A percentile compares a stretch with the other conserved stretches of the same genome.
These are phyloP conservation scores for Phytomonas sp. DNA, from an alignment of 208 protist genomes.

Conservation along the genomic window DNA sequence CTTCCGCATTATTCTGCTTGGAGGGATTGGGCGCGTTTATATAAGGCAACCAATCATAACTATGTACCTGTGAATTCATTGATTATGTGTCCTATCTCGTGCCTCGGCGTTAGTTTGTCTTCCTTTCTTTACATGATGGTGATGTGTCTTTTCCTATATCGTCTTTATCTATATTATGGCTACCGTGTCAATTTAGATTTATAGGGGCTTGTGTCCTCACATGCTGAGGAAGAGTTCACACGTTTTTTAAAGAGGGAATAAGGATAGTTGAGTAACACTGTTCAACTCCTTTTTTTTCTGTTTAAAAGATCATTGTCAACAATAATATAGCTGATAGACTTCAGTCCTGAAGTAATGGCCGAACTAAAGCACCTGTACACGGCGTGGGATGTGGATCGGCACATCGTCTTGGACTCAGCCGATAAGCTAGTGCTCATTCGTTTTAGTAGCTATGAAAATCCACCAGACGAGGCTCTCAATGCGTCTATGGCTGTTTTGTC, in stretches of 20 bases:
- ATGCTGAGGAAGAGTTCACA: not conserved
- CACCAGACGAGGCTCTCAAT: conserved; percentile 41
- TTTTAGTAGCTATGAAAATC: conserved; percentile 56
- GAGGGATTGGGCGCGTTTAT: not conserved
- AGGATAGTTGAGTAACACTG: not conserved
- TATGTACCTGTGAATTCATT: not conserved
- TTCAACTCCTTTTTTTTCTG: not conserved
- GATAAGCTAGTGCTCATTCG: conserved; percentile 75
- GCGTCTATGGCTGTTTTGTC: conserved; percentile 87
- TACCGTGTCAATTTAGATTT: not conserved
- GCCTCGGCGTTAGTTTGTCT: not conserved
- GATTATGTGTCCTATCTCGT: not conserved
- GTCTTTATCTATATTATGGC: not conserved
- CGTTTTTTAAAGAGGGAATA: not conserved
- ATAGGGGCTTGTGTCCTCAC: not conserved
- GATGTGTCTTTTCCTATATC: not conserved
- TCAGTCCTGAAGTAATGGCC: conserved; percentile 14
- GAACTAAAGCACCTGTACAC: conserved; percentile 39
- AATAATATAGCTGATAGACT: not conserved
- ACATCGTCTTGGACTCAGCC: conserved; percentile 71
- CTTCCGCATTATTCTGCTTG: not conserved
- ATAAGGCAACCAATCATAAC: not conserved
- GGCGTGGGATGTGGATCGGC: conserved; percentile 84
- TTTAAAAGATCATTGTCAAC: not conserved
- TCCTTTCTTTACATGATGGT: not conserved